These are phyloP conservation scores for Pseudogymnoascus pannorum DNA, from an alignment of 2,329 filamentous ascomycete genomes.

Conservation along the genomic window DNA sequence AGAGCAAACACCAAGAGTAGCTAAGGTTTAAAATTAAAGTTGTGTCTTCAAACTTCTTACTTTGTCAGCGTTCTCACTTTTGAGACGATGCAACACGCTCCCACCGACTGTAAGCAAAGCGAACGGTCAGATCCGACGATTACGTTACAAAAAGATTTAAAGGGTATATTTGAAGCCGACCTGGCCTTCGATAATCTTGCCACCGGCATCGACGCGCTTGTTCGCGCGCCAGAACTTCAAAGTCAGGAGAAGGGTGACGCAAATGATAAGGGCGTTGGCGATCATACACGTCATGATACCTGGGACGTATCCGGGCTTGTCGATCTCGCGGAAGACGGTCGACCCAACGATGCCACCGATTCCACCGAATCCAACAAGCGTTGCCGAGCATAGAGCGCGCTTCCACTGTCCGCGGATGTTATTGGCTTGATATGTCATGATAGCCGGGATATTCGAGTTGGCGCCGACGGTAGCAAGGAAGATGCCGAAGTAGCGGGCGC, in stretches of 20 bases:
- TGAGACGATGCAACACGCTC: no score
- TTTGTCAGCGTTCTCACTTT: no score
- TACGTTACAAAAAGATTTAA: no score
- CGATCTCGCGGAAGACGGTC: constrained; percentile 59
- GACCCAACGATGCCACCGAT: constrained; percentile 71
- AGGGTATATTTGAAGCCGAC: constrained; percentile 23
- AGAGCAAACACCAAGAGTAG: no score
- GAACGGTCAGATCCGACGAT: no score
- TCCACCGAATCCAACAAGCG: constrained; percentile 67
- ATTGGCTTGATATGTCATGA: constrained; percentile 76
- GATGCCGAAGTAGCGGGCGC: constrained; percentile 48
- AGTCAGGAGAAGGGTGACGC: constrained; percentile 18
- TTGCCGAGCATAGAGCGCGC: constrained; percentile 69
- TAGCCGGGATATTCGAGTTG: constrained; percentile 68
- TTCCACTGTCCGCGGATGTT: constrained; percentile 88
- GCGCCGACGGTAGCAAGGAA: not conserved
- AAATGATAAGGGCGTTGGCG: constrained; percentile 17
- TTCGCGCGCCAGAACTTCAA: constrained; percentile 23
- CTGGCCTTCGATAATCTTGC: constrained; percentile 25
- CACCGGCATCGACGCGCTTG: constrained; percentile 22
- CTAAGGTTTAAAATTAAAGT: no score
- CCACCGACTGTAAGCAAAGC: no score
- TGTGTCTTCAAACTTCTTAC: no score
- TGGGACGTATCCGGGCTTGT: constrained; percentile 40
- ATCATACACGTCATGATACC: constrained; percentile 16